Evolutionary conservation across 2,329 filamentous ascomycete species (phyloP), one percentile per base, ranked within the genome.

Genomic region (Didymella arachidicola): DNA sequence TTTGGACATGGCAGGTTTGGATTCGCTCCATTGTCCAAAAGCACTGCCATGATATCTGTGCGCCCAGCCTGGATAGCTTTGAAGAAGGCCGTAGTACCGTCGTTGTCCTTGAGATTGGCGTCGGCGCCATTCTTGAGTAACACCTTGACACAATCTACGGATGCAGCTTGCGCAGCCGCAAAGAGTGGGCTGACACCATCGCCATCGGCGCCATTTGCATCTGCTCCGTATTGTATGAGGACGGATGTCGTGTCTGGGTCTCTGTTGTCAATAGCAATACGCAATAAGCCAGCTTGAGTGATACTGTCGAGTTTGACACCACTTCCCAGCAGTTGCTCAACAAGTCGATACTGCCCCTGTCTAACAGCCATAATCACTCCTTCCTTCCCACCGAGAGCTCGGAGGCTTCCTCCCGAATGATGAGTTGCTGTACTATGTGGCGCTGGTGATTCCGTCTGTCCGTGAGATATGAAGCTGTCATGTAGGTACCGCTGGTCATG

Each of bases 1-100:
- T 89, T 89, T 11, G 87, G 87, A 1, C 86, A 87, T 1, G 88
- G 88, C 7, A 90, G 78, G 70, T 91, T 91, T 11, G 87, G 83
- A 66, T 89, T 83, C 2, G 88, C 89, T 2, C 84, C 83, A 53
- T 87, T 81, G 52, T 89, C 81, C 2, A 87, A 73, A 16, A 86
- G 72, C 3, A 77, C 69, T 1, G 75, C 79, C 59, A 88, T 83
- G 1, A 89, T 78, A 57, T 89, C 86, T 45, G 82, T 75, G 4
- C 87, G 81, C 11, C 81, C 81, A 22, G 79, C 78, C 46, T 81
- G 80, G 50, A 90, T 86, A 4, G 87, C 86, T 62, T 85, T 82
- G 70, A 88, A 88, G 1, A 90, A 79, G 0, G 87, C 82, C 1
- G 86, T 87, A 62, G 86, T 85, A 26, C 88, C 88, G 57, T 86